Evolutionary conservation across 176 grass and related monocot species (phyloP), one percentile per base, ranked within the genome.

Genomic region (Pharus latifolius): DNA sequence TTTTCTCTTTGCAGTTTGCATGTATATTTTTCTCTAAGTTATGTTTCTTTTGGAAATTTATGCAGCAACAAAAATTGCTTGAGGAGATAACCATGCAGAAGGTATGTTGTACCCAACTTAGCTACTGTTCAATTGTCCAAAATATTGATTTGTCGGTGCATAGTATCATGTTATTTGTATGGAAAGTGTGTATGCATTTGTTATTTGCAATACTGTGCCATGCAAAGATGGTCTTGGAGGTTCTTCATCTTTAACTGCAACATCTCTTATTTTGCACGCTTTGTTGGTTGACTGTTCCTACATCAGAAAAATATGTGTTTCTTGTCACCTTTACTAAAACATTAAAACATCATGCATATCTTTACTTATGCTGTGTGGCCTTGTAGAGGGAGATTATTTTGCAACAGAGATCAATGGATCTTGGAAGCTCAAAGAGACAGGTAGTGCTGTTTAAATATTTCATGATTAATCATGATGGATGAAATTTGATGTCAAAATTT

Each of bases 11-110:
- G 31, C 27, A 5, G 25, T 58, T 74, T 10, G 33, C 24, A 52
- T 34, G 2, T 1, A 11, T 42, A 31, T 12, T 11, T 78, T 46
- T n/a, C 60, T 16, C 10, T 73, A 51, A 43, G 10, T 33, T 59
- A 17, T 49, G 10, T 65, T 9, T 27, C 60, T 82, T 35, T n/a
- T 69, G 6, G 48, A 75, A 75, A 73, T 17, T 65, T 62, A 27
- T 75, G 80, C 81, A 64, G 63, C 85, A 67, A 60, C 55, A 66
- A 63, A 82, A 81, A 75, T 62, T 82, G 61, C 34, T 85, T 12
- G 68, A 75, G 34, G 62, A 85, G 75, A 75, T 88, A 75, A 58
- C 35, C 69, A 65, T 62, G 52, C 73, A 88, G 15, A 92, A 88
- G 77, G 92, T 92, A 69, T 65, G 50, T 11, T 37, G 7, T 47